Evolutionary conservation across 2,329 filamentous ascomycete species (phyloP), one percentile per base, ranked within the genome.

Genomic region (Acephala macrosclerotiorum): DNA sequence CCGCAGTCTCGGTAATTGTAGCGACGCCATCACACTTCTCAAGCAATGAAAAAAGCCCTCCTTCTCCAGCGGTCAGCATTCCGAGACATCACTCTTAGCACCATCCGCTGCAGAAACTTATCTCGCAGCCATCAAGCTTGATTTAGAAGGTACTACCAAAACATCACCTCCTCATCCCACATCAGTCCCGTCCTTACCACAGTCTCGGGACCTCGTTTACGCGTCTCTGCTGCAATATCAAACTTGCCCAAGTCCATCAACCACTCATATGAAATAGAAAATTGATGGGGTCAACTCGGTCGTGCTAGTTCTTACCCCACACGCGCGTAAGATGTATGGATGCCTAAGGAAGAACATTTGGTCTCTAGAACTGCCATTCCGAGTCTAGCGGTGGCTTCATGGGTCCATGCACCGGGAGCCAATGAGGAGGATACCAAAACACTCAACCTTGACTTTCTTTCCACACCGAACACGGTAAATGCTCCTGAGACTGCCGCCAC

Each of bases 311-410:
- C n/a, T 26, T 29, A 40, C 57, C 40, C 57, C 36, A 29, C 22
- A 58, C 16, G 29, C 29, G 29, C 4, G 29, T 4, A 9, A 33
- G 4, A 33, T 42, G 36, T 20, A 42, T 7, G 7, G 12, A 22
- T 58, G 20, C 20, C 57, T 40, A 3, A 42, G 57, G 40, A 20
- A 29, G 5, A 11, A 58, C 42, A 12, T 58, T 36, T 40, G 57
- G 57, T 58, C 57, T 22, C 14, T 58, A 22, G 22, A 58, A 45
- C 57, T 58, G 35, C 57, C 36, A 7, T 42, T 25, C 22, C 29
- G 38, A 20, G 36, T 2, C 8, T 42, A 45, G 57, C 20, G 57
- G 7, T 11, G 14, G 57, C 57, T 20, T 20, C 11, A 42, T n/a
- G 36, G n/a, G 2, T n/a, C 57, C 57, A 18, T 58, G 57, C 20